A percentile compares a stretch with the other conserved stretches of the same genome.
Conservation (phyloP, 768 basidiomycete genomes). For the Mrakia blollopis region DNA sequence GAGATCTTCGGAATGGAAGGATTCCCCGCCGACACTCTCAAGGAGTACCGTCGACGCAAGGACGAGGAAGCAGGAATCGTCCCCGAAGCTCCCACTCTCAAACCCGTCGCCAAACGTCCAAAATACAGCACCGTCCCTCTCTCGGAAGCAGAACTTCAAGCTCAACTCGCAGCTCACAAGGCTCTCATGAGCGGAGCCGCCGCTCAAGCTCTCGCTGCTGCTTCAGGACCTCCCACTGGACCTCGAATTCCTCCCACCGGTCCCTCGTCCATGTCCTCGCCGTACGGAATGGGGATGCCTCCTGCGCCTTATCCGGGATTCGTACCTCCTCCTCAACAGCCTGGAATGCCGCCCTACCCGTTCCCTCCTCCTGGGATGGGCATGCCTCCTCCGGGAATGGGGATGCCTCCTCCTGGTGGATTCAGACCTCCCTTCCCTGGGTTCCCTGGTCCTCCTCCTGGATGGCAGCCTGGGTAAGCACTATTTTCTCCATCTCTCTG, state of each 20-base stretch:
- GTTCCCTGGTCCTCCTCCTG: conserved; percentile 26
- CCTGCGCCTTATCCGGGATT: conserved; percentile 2
- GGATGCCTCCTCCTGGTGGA: conserved; percentile 16
- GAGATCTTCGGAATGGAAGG: conserved; percentile 99
- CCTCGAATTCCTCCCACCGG: background rate
- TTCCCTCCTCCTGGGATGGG: conserved; percentile 48
- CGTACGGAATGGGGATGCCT: background rate
- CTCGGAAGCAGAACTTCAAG: conserved; percentile 74
- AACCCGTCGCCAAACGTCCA: conserved; percentile 73
- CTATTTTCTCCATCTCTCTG: background rate
- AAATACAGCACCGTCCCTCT: conserved; percentile 62
- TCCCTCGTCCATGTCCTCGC: background rate
- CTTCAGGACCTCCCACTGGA: background rate
- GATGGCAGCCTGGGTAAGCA: conserved; percentile 26
- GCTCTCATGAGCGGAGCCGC: conserved; percentile 68
- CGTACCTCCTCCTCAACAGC: conserved; percentile 32
- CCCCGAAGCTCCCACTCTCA: conserved; percentile 56
- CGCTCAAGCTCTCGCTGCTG: background rate
- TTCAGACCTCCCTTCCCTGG: conserved; percentile 4
- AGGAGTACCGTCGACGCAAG: conserved; percentile 92
- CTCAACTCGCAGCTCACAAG: conserved; percentile 82
- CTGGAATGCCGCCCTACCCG: conserved; percentile 43
- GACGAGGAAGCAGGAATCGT: conserved; percentile 86
- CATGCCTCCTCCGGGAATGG: conserved; percentile 38
- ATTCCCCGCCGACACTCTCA: conserved; percentile 86